Evolutionary conservation across 441 rosid species (phyloP).

Genomic region (Erodium texanum): DNA sequence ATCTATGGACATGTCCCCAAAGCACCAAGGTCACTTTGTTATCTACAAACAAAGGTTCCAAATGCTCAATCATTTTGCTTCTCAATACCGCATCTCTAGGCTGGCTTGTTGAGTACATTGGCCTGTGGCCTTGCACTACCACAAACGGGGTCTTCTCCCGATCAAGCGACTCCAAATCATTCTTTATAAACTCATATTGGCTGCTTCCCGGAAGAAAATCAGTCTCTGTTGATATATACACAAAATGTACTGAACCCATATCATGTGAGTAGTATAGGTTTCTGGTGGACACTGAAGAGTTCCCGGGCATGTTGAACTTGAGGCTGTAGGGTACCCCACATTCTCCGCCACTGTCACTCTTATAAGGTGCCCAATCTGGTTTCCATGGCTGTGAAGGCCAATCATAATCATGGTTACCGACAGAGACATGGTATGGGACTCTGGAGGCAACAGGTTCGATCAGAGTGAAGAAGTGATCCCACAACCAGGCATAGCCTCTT

Average conservation of each 20-base stretch:
- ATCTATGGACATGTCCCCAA: constrained; percentile 92
- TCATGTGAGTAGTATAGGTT: constrained; percentile 79
- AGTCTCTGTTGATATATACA: constrained; percentile 76
- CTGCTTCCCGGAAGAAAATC: constrained; percentile 66
- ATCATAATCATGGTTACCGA: constrained; percentile 86
- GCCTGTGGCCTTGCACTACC: constrained; percentile 81
- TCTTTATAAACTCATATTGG: constrained; percentile 60
- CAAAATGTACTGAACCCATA: constrained; percentile 61
- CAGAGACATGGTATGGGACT: constrained; percentile 77
- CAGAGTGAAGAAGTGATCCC: constrained; percentile 78
- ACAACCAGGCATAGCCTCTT: constrained; percentile 72
- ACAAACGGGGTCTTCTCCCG: constrained; percentile 67
- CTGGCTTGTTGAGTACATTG: constrained; percentile 81
- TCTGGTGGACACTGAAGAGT: constrained; percentile 57
- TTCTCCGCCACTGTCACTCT: constrained; percentile 83
- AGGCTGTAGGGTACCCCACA: constrained; percentile 93
- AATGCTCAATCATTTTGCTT: constrained; percentile 54
- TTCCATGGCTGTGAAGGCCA: constrained; percentile 93
- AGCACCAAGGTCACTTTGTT: constrained; percentile 65
- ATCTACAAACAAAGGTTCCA: constrained; percentile 68
- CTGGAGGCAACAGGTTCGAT: constrained; percentile 66
- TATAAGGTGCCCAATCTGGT: constrained; percentile 62
- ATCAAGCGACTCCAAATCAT: constrained; percentile 64
- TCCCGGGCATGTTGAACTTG: constrained; percentile 84
- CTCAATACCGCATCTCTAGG: constrained; percentile 44